Percentiles rank a stretch among this genome's conserved stretches.
phyloP scores from a whole-genome alignment of 495 filamentous ascomycete species.

The Neurospora intermedia region DNA sequence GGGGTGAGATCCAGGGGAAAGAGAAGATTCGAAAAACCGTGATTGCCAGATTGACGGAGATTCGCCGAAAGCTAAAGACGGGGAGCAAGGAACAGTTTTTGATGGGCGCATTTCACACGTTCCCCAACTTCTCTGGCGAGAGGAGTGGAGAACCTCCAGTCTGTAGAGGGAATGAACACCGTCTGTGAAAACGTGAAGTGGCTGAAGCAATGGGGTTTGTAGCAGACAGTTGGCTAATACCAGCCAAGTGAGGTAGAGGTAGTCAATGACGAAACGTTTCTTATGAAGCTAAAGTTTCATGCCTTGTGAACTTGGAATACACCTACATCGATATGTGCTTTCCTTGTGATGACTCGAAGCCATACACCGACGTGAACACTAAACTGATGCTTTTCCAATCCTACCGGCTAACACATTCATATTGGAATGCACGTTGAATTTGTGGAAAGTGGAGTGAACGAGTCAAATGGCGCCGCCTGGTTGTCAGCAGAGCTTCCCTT shows the following conservation, averaged over 20 bases:
- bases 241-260: neutral
- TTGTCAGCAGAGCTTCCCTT: too few relatives aligned
- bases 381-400: neutral
- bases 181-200: neutral
- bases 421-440: neutral
- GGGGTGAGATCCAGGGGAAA: neutral
- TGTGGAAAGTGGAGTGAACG: neutral
- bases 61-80: neutral
- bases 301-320: neutral
- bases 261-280: neutral
- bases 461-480: too few relatives aligned
- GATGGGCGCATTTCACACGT: neutral
- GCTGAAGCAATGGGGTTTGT: neutral
- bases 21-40: neutral
- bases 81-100: accelerated
- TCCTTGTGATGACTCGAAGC: too few relatives aligned
- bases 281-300: neutral
- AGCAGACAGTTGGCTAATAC: neutral
- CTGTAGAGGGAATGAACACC: neutral
- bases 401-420: neutral
- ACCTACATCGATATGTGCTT: too few relatives aligned
- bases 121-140: neutral
- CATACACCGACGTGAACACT: neutral
- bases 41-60: neutral
- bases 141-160: too few relatives aligned